phyloP scores from a whole-genome alignment of 805 yeast genomes.

The Ogataea philodendri region DNA sequence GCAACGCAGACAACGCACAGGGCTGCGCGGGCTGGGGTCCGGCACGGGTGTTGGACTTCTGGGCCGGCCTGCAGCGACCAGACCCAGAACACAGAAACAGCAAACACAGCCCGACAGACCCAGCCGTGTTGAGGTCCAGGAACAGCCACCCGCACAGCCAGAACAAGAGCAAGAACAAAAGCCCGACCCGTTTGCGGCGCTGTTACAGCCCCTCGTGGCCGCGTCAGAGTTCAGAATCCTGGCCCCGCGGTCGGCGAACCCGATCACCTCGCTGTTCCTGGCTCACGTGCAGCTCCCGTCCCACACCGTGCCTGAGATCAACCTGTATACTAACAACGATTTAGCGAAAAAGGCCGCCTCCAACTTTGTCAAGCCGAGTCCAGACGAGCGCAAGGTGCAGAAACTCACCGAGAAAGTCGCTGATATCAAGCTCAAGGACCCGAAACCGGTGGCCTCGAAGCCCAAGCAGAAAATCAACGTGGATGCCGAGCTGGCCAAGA shows the following conservation, averaged over 20 bases:
- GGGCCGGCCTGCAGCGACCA: too few species aligned
- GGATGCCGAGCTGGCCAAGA: conserved; percentile 36
- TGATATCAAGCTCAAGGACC: conserved; percentile 21
- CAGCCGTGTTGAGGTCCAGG: too few species aligned
- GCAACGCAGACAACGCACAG: conserved; percentile 29
- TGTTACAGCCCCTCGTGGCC: conserved; percentile 1
- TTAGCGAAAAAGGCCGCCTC: conserved; percentile 43
- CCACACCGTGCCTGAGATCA: conserved; percentile 5
- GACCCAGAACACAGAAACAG: too few species aligned
- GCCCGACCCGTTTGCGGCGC: not conserved
- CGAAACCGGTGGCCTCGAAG: conserved; percentile 33
- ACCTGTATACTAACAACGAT: conserved; percentile 38
- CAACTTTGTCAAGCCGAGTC: conserved; percentile 70
- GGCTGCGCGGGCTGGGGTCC: conserved; percentile 6
- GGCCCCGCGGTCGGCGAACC: conserved; percentile 1
- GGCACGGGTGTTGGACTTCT: conserved; percentile 3
- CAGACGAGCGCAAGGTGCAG: conserved; percentile 58
- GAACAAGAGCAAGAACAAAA: not conserved
- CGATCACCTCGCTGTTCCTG: conserved; percentile 1
- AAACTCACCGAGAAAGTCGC: conserved; percentile 28
- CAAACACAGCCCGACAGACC: too few species aligned
- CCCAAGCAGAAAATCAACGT: conserved; percentile 46
- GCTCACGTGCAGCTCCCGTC: conserved; percentile 5
- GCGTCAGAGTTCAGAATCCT: conserved; percentile 4
- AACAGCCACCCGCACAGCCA: too few species aligned